These are phyloP conservation scores for Sodiomyces alkalinus DNA, from an alignment of 2,329 filamentous ascomycete species.

Conservation along the genomic window DNA sequence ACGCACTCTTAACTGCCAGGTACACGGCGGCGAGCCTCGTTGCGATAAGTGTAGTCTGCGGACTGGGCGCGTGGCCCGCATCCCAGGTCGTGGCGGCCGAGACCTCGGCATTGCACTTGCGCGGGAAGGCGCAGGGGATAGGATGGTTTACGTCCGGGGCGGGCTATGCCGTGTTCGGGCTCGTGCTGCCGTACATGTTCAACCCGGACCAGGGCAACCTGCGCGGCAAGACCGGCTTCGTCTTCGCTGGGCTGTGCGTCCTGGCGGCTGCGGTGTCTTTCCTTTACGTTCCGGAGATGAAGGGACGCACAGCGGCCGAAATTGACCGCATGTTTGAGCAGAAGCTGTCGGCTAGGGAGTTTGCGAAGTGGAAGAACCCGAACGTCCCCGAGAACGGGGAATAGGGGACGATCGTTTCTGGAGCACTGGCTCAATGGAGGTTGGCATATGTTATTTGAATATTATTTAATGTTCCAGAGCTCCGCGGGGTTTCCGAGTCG, in stretches of 20 bases:
- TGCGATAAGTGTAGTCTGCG: slow-evolving; percentile 24
- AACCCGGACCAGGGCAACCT: slow-evolving; percentile 22
- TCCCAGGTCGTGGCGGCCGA: slow-evolving; percentile 26
- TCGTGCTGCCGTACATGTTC: slow-evolving; percentile 35
- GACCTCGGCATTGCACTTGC: slow-evolving; percentile 25
- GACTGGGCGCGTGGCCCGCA: slow-evolving; percentile 26
- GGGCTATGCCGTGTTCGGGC: slow-evolving; percentile 24
- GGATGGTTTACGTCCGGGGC: slow-evolving; percentile 25
- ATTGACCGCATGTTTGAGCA: slow-evolving; percentile 26
- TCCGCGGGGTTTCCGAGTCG: no score
- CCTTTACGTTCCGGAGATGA: slow-evolving; percentile 36
- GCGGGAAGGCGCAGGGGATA: slow-evolving; percentile 26
- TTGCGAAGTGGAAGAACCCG: slow-evolving; percentile 8
- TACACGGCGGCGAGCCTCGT: slow-evolving; percentile 22
- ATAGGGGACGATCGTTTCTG: no score
- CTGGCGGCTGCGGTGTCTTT: slow-evolving; percentile 22
- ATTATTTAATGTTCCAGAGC: no score
- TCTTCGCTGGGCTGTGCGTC: slow-evolving; percentile 21
- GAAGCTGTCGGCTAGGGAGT: slow-evolving; percentile 13
- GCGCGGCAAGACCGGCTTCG: slow-evolving; percentile 24
- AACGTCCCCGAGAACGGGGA: no score
- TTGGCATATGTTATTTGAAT: no score
- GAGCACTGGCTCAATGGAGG: no score
- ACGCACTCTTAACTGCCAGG: slow-evolving; percentile 4
- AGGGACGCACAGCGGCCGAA: slow-evolving; percentile 27